Base-by-base conservation (phyloP, 1,284 basidiomycete genomes). In the Mycosarcoma mackinlayi region DNA sequence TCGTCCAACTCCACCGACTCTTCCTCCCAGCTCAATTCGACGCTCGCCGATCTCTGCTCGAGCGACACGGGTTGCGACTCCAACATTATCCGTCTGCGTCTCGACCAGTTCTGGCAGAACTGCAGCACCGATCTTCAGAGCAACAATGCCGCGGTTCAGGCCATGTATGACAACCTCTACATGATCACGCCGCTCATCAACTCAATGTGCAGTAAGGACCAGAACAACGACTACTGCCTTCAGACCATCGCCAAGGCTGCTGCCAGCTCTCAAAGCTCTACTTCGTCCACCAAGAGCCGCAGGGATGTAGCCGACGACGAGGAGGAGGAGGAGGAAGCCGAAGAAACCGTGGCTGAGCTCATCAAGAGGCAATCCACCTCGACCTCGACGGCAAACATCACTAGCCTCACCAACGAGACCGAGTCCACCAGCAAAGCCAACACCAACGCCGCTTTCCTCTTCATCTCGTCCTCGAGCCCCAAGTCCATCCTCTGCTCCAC, bases 371-470 rank as follows among this genome's bases (percentile, higher is more conserved):
- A 65, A 28, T 50, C 56, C 6, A 37, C 60, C 27, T 14, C 35
- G 4, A 37, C 60, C 27, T 14, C 35, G 4, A 18, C 37, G 30
- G 49, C 38, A 13, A 46, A 49, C 38, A 25, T 64, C 16, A 23
- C 19, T 14, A 55, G 55, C n/a, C 34, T 65, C 9, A 50, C 33
- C 50, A 62, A 62, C 51, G 48, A 51, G 13, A 55, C 59, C 33
- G 44, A 55, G 14, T 49, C 56, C 31, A 58, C 50, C 6, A 47
- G 38, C 27, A 51, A 30, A n/a, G 28, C 52, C 19, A 59, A 55
- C 53, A 66, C 60, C 38, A 79, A 79, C 62, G 65, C 77, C 40
- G 77, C 77, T 47, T 79, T 77, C 63, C 61, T 79, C 45, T 79
- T 77, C 59, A 63, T 79, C 51, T 65, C 73, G 14, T 67, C 71